Percentiles rank a stretch among this genome's conserved stretches.
Conservation (phyloP, 2,329 filamentous ascomycete species). For the Pseudogymnoascus pannorum region DNA sequence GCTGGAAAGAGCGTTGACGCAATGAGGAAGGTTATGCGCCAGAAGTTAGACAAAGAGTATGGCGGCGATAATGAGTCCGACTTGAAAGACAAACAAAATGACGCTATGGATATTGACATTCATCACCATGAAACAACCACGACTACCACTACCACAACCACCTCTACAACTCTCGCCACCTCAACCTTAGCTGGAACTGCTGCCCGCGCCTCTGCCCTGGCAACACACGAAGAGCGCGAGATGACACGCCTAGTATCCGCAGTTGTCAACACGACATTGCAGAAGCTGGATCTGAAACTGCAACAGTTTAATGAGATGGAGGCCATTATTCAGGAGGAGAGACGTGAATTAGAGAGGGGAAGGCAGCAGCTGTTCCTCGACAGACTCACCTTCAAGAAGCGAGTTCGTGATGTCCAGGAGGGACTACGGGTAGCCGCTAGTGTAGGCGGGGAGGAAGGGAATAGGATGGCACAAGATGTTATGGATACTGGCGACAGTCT, state of each 20-base stretch:
- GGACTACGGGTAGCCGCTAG: constrained; percentile 46
- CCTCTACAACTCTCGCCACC: constrained; percentile 53
- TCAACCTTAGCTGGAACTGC: constrained; percentile 82
- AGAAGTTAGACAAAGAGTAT: constrained; percentile 62
- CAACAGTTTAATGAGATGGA: constrained; percentile 97
- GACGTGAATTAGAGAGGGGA: constrained; percentile 83
- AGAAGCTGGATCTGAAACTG: constrained; percentile 93
- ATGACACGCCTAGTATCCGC: constrained; percentile 90
- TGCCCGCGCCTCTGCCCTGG: constrained; percentile 76
- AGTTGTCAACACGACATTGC: constrained; percentile 85
- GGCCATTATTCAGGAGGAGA: constrained; percentile 81
- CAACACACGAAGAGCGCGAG: constrained; percentile 93
- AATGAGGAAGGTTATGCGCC: constrained; percentile 71
- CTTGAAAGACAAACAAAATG: constrained; percentile 47
- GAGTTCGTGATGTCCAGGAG: constrained; percentile 76
- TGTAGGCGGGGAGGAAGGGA: constrained; percentile 32
- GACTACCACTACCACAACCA: constrained; percentile 41
- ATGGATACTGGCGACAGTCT: constrained; percentile 39
- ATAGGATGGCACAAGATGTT: constrained; percentile 29
- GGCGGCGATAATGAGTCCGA: constrained; percentile 36
- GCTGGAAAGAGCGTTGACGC: constrained; percentile 82
- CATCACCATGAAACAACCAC: constrained; percentile 42
- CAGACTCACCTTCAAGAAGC: constrained; percentile 79
- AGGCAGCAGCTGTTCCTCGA: constrained; percentile 92
- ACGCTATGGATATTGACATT: constrained; percentile 59